Evolutionary conservation across 805 yeast species (phyloP), one percentile per base, ranked within the genome.

Genomic region (Yarrowia sp.): DNA sequence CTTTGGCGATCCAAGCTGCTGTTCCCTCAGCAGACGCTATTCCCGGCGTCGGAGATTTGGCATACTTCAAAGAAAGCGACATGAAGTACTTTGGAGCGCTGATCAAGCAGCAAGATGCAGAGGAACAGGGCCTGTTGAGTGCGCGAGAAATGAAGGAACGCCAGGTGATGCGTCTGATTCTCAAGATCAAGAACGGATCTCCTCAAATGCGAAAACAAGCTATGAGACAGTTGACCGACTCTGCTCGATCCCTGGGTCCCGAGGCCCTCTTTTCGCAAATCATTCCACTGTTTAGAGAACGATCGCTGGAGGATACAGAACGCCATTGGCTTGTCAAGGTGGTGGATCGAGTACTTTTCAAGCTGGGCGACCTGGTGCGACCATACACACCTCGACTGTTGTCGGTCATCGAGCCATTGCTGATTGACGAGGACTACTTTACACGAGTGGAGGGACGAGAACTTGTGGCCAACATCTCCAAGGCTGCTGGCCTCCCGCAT

Each of bases 301-400:
- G 85, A 41, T 74, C 83, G 3, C 75, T 92, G 28, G 93, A 87
- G 68, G 95, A 89, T 52, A 89, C 85, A 68, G 98, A 93, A 73
- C 81, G 96, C 17, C 96, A 90, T 76, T 73, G 91, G 12, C 77
- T 93, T 65, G 88, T 91, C 14, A 92, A 92, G 73, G 83, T 90
- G 9, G 76, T 89, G 14, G 90, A 86, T 38, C 78, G 97, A 36
- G 78, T 90, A 0, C 73, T 92, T 8, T 84, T 83, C 72, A 85
- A 81, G 68, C 76, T 92, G 16, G 91, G 86, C 40, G 88, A 82
- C 49, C 71, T 80, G 61, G 81, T 90, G 2, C 77, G 87, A 48
- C 97, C 97, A 0, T 89, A 80, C 69, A 85, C 96, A 0, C 88
- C 85, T 67, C 84, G 86, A 69, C 84, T 92, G 2, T 72, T 92